These are phyloP conservation scores for Tuctoria greenei DNA, from an alignment of 176 grass and related monocot genomes.

Conservation along the genomic window DNA sequence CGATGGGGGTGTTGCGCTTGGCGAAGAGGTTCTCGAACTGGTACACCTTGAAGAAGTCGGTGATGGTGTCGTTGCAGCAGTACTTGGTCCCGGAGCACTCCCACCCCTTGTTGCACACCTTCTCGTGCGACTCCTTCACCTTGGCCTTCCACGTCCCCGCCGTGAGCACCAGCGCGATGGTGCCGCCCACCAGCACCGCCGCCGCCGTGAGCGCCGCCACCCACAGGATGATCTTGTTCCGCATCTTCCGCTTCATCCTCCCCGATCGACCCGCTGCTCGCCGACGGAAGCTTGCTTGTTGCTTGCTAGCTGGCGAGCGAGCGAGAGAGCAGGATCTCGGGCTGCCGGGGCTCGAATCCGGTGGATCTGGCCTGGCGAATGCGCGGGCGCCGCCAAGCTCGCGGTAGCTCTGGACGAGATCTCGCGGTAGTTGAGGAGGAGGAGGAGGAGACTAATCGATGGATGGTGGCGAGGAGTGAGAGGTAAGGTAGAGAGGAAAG, in stretches of 20 bases:
- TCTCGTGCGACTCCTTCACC: slow-evolving; percentile 55
- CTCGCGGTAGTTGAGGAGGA: neutral
- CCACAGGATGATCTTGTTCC: slow-evolving; percentile 39
- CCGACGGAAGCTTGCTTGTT: neutral
- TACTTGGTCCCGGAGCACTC: slow-evolving; percentile 85
- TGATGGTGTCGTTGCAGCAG: slow-evolving; percentile 98
- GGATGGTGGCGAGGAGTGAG: slow-evolving; percentile 14
- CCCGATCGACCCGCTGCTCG: neutral
- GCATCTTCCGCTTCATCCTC: slow-evolving; percentile 47
- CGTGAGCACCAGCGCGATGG: slow-evolving; percentile 46
- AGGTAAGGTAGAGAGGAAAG: slow-evolving; percentile 46
- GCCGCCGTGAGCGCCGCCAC: slow-evolving; percentile 20
- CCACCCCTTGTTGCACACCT: slow-evolving; percentile 88
- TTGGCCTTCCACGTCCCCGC: slow-evolving; percentile 52
- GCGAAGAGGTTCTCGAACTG: slow-evolving; percentile 98
- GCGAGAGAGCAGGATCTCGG: slow-evolving; percentile 38
- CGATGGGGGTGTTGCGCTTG: slow-evolving; percentile 74
- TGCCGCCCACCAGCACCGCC: slow-evolving; percentile 41
- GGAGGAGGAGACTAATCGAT: slow-evolving; percentile 10
- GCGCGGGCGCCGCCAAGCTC: slow-evolving; percentile 13
- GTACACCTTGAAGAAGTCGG: slow-evolving; percentile 95
- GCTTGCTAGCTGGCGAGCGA: neutral
- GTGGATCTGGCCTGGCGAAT: neutral
- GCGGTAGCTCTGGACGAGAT: slow-evolving; percentile 8
- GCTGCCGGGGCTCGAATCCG: neutral